A percentile compares a stretch with the other conserved stretches of the same genome.
phyloP scores from a whole-genome alignment of 1,139 yeast species.

The Torulaspora pretoriensis region DNA sequence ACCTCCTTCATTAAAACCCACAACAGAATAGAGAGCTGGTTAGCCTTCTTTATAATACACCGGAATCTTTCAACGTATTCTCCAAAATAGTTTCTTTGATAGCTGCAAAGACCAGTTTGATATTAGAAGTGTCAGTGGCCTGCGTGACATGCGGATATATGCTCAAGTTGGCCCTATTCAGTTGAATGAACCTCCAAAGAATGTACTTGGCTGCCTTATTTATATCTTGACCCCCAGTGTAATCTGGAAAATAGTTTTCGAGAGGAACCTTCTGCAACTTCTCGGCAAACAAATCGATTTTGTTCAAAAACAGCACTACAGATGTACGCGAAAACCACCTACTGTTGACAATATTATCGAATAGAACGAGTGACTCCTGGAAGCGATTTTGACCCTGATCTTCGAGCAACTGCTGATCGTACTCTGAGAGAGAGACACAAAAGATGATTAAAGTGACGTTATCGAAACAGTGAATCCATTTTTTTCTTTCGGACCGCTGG shows the following conservation, averaged over 20 bases:
- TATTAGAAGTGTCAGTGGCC: slow-evolving; percentile 90
- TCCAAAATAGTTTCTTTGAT: slow-evolving; percentile 86
- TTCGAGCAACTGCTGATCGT: slow-evolving; percentile 80
- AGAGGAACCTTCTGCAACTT: slow-evolving; percentile 78
- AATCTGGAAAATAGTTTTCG: slow-evolving; percentile 82
- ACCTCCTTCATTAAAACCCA: slow-evolving; percentile 2
- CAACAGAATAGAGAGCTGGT: neutral
- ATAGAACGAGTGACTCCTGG: slow-evolving; percentile 79
- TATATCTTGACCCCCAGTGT: slow-evolving; percentile 82
- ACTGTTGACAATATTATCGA: slow-evolving; percentile 89
- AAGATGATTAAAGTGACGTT: slow-evolving; percentile 85
- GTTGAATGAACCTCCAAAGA: slow-evolving; percentile 83
- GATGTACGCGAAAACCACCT: slow-evolving; percentile 90
- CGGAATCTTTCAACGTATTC: slow-evolving; percentile 80
- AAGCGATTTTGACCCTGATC: slow-evolving; percentile 75
- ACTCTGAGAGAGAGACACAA: slow-evolving; percentile 86
- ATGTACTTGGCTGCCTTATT: slow-evolving; percentile 94
- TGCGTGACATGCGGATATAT: slow-evolving; percentile 90
- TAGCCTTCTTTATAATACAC: slow-evolving; percentile 47
- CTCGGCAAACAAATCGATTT: slow-evolving; percentile 85
- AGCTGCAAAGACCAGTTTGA: slow-evolving; percentile 84
- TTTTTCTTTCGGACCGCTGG: slow-evolving; percentile 85
- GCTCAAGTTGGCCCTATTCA: slow-evolving; percentile 75
- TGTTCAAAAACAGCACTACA: slow-evolving; percentile 78
- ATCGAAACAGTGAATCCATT: slow-evolving; percentile 95